Evolutionary conservation across 2,329 filamentous ascomycete genomes (phyloP).

Genomic region (Nothomitra cinnamomea): DNA sequence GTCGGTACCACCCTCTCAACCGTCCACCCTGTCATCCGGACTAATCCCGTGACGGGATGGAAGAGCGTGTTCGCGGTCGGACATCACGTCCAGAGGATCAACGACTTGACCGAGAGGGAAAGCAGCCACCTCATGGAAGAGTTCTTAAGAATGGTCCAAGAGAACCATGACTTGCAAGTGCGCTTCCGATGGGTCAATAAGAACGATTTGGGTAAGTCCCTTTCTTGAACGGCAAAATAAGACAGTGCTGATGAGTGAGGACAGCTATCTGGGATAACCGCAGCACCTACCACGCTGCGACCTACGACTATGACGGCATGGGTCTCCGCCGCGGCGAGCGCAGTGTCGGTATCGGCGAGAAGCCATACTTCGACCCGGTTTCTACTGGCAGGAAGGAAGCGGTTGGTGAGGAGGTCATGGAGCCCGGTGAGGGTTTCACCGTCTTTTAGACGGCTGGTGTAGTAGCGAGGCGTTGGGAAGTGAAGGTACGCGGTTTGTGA

Average conservation of each 20-base stretch:
- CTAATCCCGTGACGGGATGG: conserved; percentile 48
- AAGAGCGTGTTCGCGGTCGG: conserved; percentile 36
- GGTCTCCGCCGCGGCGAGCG: conserved; percentile 35
- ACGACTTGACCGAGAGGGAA: conserved; percentile 27
- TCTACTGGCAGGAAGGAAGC: conserved; percentile 31
- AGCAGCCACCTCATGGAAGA: conserved; percentile 25
- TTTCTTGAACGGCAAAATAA: no score
- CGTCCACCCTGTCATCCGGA: conserved; percentile 39
- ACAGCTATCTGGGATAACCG: conserved; percentile 50
- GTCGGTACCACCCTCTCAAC: conserved; percentile 32
- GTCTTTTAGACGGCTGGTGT: background rate
- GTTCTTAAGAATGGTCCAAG: conserved; percentile 25
- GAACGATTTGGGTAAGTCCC: background rate
- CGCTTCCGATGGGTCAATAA: conserved; percentile 27
- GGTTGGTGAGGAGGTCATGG: conserved; percentile 13
- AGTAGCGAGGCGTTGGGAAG: no score
- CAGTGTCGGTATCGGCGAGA: conserved; percentile 37
- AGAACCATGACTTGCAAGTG: conserved; percentile 35
- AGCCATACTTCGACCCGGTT: conserved; percentile 34
- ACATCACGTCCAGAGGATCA: conserved; percentile 24
- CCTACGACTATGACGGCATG: conserved; percentile 41
- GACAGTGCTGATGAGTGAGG: no score
- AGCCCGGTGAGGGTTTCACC: background rate
- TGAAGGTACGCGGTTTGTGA: no score
- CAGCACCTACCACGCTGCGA: conserved; percentile 40